Evolutionary conservation across 2,329 filamentous ascomycete species (phyloP).

Genomic region (Sodiomyces alkalinus): DNA sequence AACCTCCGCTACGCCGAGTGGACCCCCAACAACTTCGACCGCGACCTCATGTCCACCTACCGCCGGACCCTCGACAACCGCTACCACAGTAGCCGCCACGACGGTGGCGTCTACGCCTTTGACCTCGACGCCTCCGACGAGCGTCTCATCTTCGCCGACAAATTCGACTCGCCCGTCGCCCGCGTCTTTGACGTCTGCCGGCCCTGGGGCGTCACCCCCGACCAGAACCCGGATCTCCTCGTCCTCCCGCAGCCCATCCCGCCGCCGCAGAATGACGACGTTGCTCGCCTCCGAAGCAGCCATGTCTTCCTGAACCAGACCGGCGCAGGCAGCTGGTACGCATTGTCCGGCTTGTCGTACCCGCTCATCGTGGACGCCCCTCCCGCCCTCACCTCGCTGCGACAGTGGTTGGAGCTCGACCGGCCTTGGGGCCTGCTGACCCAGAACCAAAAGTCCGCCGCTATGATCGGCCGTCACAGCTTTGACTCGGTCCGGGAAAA

Average conservation of each 20-base stretch:
- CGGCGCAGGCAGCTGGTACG: slow-evolving; percentile 80
- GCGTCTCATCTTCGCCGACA: slow-evolving; percentile 48
- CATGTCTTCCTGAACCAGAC: slow-evolving; percentile 81
- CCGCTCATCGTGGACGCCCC: slow-evolving; percentile 65
- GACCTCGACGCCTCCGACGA: slow-evolving; percentile 50
- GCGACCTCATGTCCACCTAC: slow-evolving; percentile 76
- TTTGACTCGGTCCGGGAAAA: slow-evolving; percentile 26
- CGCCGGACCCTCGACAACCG: slow-evolving; percentile 65
- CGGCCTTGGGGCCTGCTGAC: slow-evolving; percentile 23
- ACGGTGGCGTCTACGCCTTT: slow-evolving; percentile 71
- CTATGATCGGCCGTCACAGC: slow-evolving; percentile 57
- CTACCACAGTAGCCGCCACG: slow-evolving; percentile 76
- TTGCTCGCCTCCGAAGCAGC: slow-evolving; percentile 37
- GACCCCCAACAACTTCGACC: slow-evolving; percentile 82
- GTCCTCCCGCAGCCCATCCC: slow-evolving; percentile 74
- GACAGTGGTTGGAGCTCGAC: slow-evolving; percentile 31
- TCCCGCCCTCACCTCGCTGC: slow-evolving; percentile 25
- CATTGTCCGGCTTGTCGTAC: slow-evolving; percentile 74
- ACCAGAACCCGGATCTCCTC: slow-evolving; percentile 61
- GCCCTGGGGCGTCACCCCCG: slow-evolving; percentile 44
- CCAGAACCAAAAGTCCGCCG: slow-evolving; percentile 37
- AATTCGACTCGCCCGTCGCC: slow-evolving; percentile 63
- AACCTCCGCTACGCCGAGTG: slow-evolving; percentile 90
- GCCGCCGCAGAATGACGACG: slow-evolving; percentile 34
- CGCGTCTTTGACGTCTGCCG: slow-evolving; percentile 80